A percentile compares a stretch with the other conserved stretches of the same genome.
phyloP scores from a whole-genome alignment of 2,329 filamentous ascomycete genomes.

The Bertia moriformis region DNA sequence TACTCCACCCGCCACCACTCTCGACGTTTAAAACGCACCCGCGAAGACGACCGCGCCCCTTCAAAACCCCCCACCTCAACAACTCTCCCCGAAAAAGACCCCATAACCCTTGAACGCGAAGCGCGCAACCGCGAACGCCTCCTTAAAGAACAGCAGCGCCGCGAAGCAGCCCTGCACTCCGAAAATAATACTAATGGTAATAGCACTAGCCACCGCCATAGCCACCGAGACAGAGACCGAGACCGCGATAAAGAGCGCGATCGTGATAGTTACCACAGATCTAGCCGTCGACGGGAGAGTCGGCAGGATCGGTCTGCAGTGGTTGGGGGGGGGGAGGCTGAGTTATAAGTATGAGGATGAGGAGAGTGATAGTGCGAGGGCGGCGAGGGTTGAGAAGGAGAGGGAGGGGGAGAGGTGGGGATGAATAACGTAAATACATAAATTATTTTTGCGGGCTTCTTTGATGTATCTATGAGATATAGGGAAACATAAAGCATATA shows the following conservation, averaged over 20 bases:
- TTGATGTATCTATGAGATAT: no score
- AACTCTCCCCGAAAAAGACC: conserved; percentile 24
- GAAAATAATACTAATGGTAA: no score
- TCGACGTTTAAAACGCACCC: background rate
- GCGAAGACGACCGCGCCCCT: background rate
- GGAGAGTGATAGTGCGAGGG: conserved; percentile 29
- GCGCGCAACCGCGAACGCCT: conserved; percentile 50
- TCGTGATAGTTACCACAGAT: conserved; percentile 20
- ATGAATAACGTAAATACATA: no score
- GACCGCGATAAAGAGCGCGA: conserved; percentile 10
- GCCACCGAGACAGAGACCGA: conserved; percentile 7
- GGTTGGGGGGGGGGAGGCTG: conserved; percentile 31
- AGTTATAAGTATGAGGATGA: conserved; percentile 31
- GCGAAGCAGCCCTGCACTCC: conserved; percentile 36
- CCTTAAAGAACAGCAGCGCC: conserved; percentile 51
- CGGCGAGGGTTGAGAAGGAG: conserved; percentile 37
- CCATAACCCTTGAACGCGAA: conserved; percentile 59
- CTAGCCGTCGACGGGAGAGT: conserved; percentile 24
- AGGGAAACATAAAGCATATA: no score
- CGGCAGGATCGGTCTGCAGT: conserved; percentile 29
- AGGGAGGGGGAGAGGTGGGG: conserved; percentile 29
- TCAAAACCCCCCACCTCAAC: background rate
- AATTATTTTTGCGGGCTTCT: no score
- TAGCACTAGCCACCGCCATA: conserved; percentile 10
- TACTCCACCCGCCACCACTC: conserved; percentile 3